Conservation (phyloP, 176 grass and related monocot species). For the Oryza nivara region DNA sequence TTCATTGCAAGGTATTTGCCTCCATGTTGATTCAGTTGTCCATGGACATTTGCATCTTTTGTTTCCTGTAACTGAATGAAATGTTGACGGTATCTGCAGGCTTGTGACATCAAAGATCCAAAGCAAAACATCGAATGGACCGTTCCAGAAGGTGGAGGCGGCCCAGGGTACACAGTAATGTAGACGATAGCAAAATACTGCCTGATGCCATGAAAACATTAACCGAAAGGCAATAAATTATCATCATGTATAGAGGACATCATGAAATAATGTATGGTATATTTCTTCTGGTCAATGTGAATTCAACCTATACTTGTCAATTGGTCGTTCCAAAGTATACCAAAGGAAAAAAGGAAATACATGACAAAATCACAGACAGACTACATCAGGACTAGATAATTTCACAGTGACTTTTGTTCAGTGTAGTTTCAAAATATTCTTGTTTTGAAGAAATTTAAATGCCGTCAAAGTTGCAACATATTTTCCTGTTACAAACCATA, state of each 20-base stretch:
- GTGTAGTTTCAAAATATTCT: too few species aligned
- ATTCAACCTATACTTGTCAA: not conserved
- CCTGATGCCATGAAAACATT: not conserved
- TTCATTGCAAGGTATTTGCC: slow-evolving; percentile 87
- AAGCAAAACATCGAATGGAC: slow-evolving; percentile 95
- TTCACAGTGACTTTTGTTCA: too few species aligned
- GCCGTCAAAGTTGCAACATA: too few species aligned
- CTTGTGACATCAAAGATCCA: slow-evolving; percentile 97
- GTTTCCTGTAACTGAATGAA: slow-evolving; percentile 5
- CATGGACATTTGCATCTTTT: not conserved
- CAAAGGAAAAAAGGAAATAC: too few species aligned
- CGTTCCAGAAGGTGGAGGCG: slow-evolving; percentile 92
- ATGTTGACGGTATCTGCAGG: slow-evolving; percentile 46
- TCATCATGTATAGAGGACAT: not conserved
- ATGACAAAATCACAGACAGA: too few species aligned
- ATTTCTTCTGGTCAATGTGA: not conserved
- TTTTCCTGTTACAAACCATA: too few species aligned
- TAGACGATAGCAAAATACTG: slow-evolving; percentile 34
- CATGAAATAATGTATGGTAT: not conserved
- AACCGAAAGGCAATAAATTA: not conserved
- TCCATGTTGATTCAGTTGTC: not conserved
- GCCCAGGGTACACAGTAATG: slow-evolving; percentile 83
- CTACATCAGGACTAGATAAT: too few species aligned
- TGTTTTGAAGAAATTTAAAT: too few species aligned
- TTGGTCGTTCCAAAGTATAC: too few species aligned